A percentile compares a stretch with the other conserved stretches of the same genome.
Conservation (phyloP, 208 protist species). For the Tetramitus jugosus region DNA sequence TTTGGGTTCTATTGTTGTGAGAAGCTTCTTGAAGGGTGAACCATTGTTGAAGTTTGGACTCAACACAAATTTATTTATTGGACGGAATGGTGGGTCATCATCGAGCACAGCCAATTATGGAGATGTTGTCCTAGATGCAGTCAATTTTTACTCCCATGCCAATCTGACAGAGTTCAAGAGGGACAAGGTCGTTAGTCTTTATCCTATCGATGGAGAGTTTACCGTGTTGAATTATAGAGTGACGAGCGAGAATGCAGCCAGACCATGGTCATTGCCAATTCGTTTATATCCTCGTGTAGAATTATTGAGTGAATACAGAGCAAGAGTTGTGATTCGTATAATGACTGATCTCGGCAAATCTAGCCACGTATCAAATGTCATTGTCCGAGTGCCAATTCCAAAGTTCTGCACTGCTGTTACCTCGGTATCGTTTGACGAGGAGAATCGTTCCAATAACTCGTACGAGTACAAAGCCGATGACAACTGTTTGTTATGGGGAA, state of each 20-base stretch:
- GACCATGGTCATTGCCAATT: slow-evolving; percentile 53
- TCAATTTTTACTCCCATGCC: slow-evolving; percentile 67
- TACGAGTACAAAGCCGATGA: slow-evolving; percentile 56
- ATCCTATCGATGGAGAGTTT: slow-evolving; percentile 66
- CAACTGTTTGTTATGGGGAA: slow-evolving; percentile 61
- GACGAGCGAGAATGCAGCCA: slow-evolving; percentile 23
- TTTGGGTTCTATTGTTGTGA: slow-evolving; percentile 74
- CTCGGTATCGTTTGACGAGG: not conserved
- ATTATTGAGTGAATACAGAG: slow-evolving; percentile 37
- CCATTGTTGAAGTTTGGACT: slow-evolving; percentile 65
- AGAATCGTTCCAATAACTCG: slow-evolving; percentile 33
- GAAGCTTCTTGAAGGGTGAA: slow-evolving; percentile 70
- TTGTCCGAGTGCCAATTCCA: slow-evolving; percentile 48
- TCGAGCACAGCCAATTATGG: slow-evolving; percentile 23
- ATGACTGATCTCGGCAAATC: slow-evolving; percentile 45
- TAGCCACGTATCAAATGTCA: slow-evolving; percentile 38
- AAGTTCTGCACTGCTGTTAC: slow-evolving; percentile 38
- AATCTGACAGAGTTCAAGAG: slow-evolving; percentile 59
- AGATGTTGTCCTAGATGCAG: slow-evolving; percentile 55
- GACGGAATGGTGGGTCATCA: slow-evolving; percentile 19
- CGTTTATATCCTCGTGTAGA: slow-evolving; percentile 53
- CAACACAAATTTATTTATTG: slow-evolving; percentile 65
- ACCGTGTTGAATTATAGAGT: slow-evolving; percentile 78
- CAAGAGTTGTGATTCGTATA: slow-evolving; percentile 43
- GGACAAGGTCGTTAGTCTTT: slow-evolving; percentile 52